Evolutionary conservation across 2,329 filamentous ascomycete genomes (phyloP), one percentile per base, ranked within the genome.

Genomic region (Raffaelea ambrosiae): DNA sequence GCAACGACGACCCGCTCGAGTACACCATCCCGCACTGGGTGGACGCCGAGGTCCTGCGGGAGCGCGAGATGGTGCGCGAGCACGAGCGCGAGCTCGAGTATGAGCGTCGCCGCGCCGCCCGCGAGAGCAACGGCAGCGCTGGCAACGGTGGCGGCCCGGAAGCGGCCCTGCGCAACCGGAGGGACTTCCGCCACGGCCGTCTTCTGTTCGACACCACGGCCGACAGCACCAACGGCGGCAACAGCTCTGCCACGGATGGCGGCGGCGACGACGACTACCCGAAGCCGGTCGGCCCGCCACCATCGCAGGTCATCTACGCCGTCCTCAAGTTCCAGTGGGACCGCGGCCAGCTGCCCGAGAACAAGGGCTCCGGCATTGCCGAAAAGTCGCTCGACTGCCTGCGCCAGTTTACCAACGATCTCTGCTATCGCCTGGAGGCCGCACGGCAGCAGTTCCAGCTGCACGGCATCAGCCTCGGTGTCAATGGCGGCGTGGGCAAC

Each of bases 321-420:
- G 84, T 94, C 19, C 83, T 96, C 66, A 99, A 98, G 66, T 98
- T 88, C 63, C 83, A 95, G 64, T 98, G 94, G 93, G 87, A 91
- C 51, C 81, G 84, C 46, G 87, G 87, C 13, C 85, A 88, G 57
- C 74, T 82, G 52, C 61, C 69, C 3, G 63, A 60, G 19, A 57
- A 67, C 44, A 66, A 65, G 39, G 62, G 66, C 39, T 65, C 68
- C 0, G 68, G 66, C 19, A 65, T 74, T 14, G 67, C 77, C 0
- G 74, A 79, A 58, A 75, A 72, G 61, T 77, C 76, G 0, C 63
- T 81, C 4, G 74, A 72, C 59, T 81, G 79, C 46, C 68, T 84
- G 29, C 74, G 74, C 46, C 70, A 72, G 56, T 83, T 84, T 56
- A 83, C 79, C 3, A 67, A 70, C 40, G 80, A 84, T 38, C 74